Base-by-base conservation (phyloP, 1,139 yeast species). In the Nadsonia starkeyi-henricii region DNA sequence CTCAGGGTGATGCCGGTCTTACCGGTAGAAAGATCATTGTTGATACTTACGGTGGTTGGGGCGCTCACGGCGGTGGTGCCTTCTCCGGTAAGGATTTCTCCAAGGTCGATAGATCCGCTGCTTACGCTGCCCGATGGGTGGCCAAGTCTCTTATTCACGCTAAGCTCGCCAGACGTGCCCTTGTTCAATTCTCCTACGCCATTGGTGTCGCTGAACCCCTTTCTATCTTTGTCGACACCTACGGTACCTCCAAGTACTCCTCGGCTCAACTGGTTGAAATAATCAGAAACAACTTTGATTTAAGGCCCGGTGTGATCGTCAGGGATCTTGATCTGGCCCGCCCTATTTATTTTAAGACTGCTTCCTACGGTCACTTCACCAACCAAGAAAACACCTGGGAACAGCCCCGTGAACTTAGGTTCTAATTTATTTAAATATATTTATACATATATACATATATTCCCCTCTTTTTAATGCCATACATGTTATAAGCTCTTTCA, bases 11-110 rank as follows among this genome's bases (percentile, higher is more conserved):
- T 68, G 98, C 99, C 58, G 99, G 99, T 77, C 77, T 91, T 65
- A 91, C 99, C 61, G 99, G 99, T 71, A 88, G 99, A 77, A 91
- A 91, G 79, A 91, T 91, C 70, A 91, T 91, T 66, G 99, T 91
- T 67, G 99, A 91, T 73, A 94, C 98, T 57, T 91, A 91, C 75
- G 99, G 99, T 77, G 98, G 99, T 64, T 93, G 98, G 93, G 96
- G 98, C 73, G 97, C 98, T 64, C 98, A 91, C 78, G 99, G 99
- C 74, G 99, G 99, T 78, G 99, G 99, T 79, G 98, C 98, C 58
- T 91, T 93, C 88, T 85, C 96, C 56, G 99, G 99, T 73, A 91
- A 91, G 79, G 99, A 91, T 73, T 91, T 86, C 85, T 86, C 97
- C 69, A 91, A 91, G 79, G 99, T 91, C 66, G 99, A 91, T 73